Base-by-base conservation (phyloP, 2,329 filamentous ascomycete genomes). In the Xylariales sp. region DNA sequence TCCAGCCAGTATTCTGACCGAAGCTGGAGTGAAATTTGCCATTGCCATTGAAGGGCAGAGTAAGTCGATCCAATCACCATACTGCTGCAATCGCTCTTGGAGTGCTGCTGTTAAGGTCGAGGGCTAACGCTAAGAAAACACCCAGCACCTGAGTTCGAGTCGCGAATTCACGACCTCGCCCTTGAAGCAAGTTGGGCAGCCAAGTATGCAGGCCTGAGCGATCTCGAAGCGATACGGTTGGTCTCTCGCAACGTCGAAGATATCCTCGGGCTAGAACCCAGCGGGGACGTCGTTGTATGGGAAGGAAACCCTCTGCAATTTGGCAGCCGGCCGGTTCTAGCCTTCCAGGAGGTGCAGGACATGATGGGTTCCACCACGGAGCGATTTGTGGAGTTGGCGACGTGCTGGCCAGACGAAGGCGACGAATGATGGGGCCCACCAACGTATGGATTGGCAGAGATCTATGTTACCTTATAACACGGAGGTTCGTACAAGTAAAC, bases 291-390 rank as follows among this genome's bases (percentile, higher is more conserved):
- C 29, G 66, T 70, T 8, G 41, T 70, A 12, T 70, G 57, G 50
- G 66, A 69, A 44, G 63, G 63, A 5, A 57, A 59, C 47, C 66
- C 66, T 14, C 44, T 70, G 29, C 51, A 61, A 40, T 63, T 57
- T 33, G 61, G 62, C 4, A 64, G 57, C 2, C 63, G 57, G 28
- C 62, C 64, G 20, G 60, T 61, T 6, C 29, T 67, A 14, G 51
- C 52, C n/a, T 53, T 66, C 40, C 51, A 57, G 25, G 53, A 55
- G 16, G n/a, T n/a, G n/a, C n/a, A n/a, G n/a, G n/a, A n/a, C n/a
- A n/a, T n/a, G n/a, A n/a, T n/a, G n/a, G n/a, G n/a, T n/a, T n/a
- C n/a, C n/a, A 47, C 50, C 10, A 49, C 46, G 13, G 48, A 52
- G 18, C 49, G 49, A 10, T 50, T 54, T 31, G 43, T 59, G 34